Percentiles rank a stretch among this genome's conserved stretches.
Conservation (phyloP, 495 filamentous ascomycete genomes). For the Penicillium ucsense region DNA sequence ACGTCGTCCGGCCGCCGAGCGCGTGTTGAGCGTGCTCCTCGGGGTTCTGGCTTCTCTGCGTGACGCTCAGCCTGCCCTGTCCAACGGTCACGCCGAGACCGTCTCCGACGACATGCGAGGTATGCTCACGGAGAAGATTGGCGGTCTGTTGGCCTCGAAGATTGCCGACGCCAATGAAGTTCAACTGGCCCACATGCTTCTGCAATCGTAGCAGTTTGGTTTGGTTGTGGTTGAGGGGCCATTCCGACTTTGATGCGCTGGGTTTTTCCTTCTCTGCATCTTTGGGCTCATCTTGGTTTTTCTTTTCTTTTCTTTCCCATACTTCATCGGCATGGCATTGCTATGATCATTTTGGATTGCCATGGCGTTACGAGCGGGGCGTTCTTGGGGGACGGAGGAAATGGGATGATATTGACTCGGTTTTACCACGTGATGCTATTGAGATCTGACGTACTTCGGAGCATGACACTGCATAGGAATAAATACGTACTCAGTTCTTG, state of each 20-base stretch:
- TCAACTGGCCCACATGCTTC: slow-evolving; percentile 21
- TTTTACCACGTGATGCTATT: no score
- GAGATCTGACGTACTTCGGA: no score
- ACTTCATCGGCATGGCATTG: slow-evolving; percentile 2
- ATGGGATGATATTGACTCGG: no score
- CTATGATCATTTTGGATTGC: not conserved
- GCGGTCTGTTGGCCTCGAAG: slow-evolving; percentile 42
- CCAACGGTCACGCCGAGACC: slow-evolving; percentile 34
- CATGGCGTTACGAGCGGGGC: no score
- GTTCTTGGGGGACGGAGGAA: no score
- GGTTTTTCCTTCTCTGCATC: not conserved
- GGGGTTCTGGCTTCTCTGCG: slow-evolving; percentile 45
- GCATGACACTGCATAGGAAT: no score
- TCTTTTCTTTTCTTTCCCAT: no score
- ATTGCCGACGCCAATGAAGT: slow-evolving; percentile 43
- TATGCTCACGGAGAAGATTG: slow-evolving; percentile 49
- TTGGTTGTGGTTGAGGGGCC: no score
- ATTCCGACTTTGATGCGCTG: no score
- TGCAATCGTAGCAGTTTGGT: slow-evolving; percentile 17
- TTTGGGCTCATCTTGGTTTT: no score
- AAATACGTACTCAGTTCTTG: no score
- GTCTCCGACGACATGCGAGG: slow-evolving; percentile 45
- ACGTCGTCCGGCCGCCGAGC: slow-evolving; percentile 49
- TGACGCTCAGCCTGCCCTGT: slow-evolving; percentile 21
- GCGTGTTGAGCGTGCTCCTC: slow-evolving; percentile 50